These are phyloP conservation scores for Colletotrichum noveboracense DNA, from an alignment of 2,329 filamentous ascomycete species.

Conservation along the genomic window DNA sequence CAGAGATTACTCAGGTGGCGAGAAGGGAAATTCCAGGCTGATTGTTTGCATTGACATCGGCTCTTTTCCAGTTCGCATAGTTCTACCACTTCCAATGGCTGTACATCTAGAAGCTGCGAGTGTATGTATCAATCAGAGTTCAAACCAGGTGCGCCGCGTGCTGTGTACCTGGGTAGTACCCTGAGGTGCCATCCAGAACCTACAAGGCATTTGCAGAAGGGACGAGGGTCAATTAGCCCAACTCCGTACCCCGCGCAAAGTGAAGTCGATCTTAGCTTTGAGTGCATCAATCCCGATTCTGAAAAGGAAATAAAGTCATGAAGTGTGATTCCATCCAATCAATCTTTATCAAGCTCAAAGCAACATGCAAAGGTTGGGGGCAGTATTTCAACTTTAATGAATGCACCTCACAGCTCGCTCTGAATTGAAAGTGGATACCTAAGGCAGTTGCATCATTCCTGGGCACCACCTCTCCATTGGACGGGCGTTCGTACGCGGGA, in stretches of 20 bases:
- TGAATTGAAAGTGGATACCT: neutral
- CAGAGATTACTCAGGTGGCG: neutral
- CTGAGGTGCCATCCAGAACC: neutral
- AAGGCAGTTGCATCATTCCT: neutral
- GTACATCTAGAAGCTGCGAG: neutral
- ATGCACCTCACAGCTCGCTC: neutral
- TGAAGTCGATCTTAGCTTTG: neutral
- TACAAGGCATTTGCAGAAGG: neutral
- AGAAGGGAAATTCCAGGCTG: neutral
- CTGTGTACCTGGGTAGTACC: neutral
- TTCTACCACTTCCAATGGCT: neutral
- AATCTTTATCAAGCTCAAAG: neutral
- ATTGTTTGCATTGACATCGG: neutral
- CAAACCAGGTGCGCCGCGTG: neutral
- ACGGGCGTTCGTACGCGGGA: neutral
- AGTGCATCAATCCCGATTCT: neutral
- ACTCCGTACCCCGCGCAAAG: neutral
- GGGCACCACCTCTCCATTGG: neutral
- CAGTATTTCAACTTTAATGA: neutral
- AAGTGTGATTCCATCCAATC: neutral
- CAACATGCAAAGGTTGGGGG: neutral
- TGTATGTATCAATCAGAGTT: neutral
- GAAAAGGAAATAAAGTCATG: neutral
- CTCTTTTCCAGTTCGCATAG: neutral
- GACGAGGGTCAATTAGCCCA: neutral